phyloP scores from a whole-genome alignment of 768 basidiomycete species.

The Tephrocybe rancida region DNA sequence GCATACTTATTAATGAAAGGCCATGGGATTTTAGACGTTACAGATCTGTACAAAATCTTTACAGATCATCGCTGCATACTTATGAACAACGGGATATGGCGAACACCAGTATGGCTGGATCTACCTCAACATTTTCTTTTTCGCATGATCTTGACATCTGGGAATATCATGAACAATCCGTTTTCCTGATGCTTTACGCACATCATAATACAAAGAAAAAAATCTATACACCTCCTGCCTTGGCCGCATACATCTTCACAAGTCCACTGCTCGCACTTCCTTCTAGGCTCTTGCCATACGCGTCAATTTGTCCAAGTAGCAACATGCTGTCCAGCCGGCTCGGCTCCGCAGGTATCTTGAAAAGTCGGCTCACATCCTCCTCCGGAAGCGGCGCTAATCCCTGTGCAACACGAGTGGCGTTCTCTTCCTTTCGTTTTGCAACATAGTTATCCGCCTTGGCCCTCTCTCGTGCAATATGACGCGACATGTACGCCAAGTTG shows the following conservation, averaged over 20 bases:
- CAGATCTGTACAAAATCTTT: too few relatives aligned
- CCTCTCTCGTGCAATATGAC: conserved; percentile 89
- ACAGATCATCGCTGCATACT: too few relatives aligned
- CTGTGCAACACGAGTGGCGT: conserved; percentile 72
- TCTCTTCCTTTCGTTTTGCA: conserved; percentile 89
- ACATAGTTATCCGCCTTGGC: conserved; percentile 77
- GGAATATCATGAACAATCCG: too few relatives aligned
- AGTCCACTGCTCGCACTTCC: conserved; percentile 63
- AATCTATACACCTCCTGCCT: conserved; percentile 29
- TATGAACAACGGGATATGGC: too few relatives aligned
- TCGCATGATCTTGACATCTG: too few relatives aligned
- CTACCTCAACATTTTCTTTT: too few relatives aligned
- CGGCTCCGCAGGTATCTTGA: conserved; percentile 89
- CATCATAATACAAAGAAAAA: too few relatives aligned
- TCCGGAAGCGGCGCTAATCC: conserved; percentile 87
- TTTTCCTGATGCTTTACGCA: too few relatives aligned
- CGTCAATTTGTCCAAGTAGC: conserved; percentile 86
- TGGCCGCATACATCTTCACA: conserved; percentile 85
- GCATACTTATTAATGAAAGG: too few relatives aligned
- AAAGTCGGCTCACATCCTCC: conserved; percentile 81
- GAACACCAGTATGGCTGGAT: too few relatives aligned
- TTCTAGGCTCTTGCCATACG: conserved; percentile 76
- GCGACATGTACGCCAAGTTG: conserved; percentile 84
- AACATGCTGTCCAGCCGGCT: conserved; percentile 87
- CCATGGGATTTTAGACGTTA: too few relatives aligned